Evolutionary conservation across 2,329 filamentous ascomycete genomes (phyloP), one percentile per base, ranked within the genome.

Genomic region (Bretziella fagacearum): DNA sequence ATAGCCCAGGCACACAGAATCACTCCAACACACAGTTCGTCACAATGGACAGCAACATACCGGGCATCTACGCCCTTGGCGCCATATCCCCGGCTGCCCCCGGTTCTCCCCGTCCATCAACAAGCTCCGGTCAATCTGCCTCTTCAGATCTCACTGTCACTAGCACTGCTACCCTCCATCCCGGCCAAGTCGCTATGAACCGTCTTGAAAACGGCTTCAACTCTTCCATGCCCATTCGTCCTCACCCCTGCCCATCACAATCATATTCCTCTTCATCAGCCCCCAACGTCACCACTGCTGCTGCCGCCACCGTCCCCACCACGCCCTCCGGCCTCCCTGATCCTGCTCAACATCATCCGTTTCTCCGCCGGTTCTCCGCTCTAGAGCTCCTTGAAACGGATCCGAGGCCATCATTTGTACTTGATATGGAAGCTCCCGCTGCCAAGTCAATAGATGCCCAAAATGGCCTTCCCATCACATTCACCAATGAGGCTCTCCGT

Each of bases 371-470:
- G 22, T 67, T 86, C 44, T 78, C 80, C 20, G 69, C 84, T 7
- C 62, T 79, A 17, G 84, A 89, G 58, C 63, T 89, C 32, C 61
- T 91, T 33, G 82, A 89, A 56, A 73, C 81, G 53, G 84, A 91
- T 57, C 74, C 80, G 43, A 68, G 84, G 40, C 84, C 82, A 2
- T 83, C 80, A 0, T 84, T 89, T 55, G 70, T 89, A 35, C 66
- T 89, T 27, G 82, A 89, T 55, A 62, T 83, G 44, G 65, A 66
- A 6, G 74, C 79, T 55, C 26, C 7, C 8, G 23, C 26, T 18
- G 18, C 30, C 5, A 27, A 32, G 6, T n/a, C n/a, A n/a, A 36
- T 26, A 11, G 11, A 13, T 23, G 59, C 66, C 1, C 59, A 63
- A n/a, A 79, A 77, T 15, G 65, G 66, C 1, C 60, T 87, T 30